Conservation (phyloP, 1,139 yeast species). For the Nakaseomyces sp. region DNA sequence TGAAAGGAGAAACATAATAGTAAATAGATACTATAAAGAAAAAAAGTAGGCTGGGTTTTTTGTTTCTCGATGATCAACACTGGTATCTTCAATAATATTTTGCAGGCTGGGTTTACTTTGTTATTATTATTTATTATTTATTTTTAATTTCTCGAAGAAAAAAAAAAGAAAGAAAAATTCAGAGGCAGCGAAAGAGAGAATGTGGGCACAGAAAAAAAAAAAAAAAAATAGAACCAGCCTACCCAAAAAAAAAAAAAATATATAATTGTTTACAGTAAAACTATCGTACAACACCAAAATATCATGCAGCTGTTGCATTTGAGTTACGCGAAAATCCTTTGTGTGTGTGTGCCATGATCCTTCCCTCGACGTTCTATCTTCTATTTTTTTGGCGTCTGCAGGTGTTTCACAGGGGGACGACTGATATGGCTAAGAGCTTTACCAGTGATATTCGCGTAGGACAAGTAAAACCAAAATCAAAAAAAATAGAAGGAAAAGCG, state of each 20-base stretch:
- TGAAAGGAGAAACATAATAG: no score
- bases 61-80: not conserved
- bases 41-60: not conserved
- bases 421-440: no score
- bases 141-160: not conserved
- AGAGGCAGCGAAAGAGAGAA: not conserved
- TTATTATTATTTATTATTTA: not conserved
- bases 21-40: no score
- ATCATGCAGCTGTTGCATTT: not conserved
- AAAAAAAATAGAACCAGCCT: not conserved
- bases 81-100: not conserved
- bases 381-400: not conserved
- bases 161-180: not conserved
- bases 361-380: not conserved
- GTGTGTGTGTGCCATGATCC: no score
- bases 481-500: no score
- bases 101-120: not conserved
- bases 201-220: not conserved
- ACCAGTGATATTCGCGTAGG: no score
- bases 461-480: no score
- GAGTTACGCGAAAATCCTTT: not conserved
- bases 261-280: not conserved
- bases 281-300: not conserved
- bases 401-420: no score
- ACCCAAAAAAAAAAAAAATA: not conserved